phyloP scores from a whole-genome alignment of 2,329 filamentous ascomycete genomes.

The Verticillium longisporum region DNA sequence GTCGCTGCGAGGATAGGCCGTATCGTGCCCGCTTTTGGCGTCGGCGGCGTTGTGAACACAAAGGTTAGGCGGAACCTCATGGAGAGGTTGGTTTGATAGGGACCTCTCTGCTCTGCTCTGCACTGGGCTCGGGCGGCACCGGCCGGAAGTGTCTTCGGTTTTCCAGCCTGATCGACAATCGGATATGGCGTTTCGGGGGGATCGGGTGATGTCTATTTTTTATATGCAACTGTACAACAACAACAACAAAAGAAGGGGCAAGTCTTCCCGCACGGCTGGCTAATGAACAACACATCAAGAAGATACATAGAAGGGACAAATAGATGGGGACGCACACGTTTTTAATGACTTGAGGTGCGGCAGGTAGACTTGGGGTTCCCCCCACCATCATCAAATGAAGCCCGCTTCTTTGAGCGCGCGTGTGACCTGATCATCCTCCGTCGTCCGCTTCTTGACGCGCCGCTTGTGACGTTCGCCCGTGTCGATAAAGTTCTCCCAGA shows the following conservation, averaged over 20 bases:
- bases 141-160: too few species aligned
- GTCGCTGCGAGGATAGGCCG: conserved; percentile 70
- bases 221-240: background rate
- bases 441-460: conserved; percentile 16
- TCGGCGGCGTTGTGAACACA: conserved; percentile 80
- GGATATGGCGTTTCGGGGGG: background rate
- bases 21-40: conserved; percentile 82
- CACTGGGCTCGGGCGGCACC: background rate
- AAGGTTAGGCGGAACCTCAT: conserved; percentile 64
- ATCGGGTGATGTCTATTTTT: background rate
- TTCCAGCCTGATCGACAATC: background rate
- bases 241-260: background rate
- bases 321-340: background rate
- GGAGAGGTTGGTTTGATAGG: conserved; percentile 40
- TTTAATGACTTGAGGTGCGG: background rate
- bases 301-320: background rate
- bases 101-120: background rate
- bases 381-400: background rate
- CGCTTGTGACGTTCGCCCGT: conserved; percentile 28
- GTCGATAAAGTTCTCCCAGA: conserved; percentile 77
- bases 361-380: background rate
- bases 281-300: background rate
- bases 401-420: conserved; percentile 31
- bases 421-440: conserved; percentile 33
- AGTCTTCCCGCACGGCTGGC: background rate